Conservation (phyloP, 2,329 filamentous ascomycete genomes). For the Pseudocercospora crystallina region DNA sequence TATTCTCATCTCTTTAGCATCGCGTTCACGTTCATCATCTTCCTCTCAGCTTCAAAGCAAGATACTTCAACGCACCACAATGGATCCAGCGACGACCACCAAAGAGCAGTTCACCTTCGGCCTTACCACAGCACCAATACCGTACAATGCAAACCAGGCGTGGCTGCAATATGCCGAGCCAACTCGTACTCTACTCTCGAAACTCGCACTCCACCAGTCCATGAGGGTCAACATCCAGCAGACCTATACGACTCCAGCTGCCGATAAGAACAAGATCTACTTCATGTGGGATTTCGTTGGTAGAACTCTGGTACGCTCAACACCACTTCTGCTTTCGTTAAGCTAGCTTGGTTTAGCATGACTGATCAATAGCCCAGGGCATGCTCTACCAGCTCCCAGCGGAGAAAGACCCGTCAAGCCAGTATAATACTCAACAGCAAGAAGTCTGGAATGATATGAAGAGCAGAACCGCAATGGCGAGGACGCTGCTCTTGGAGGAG, state of each 20-base stretch:
- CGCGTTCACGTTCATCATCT: no score
- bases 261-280: constrained; percentile 38
- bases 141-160: constrained; percentile 21
- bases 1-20: no score
- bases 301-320: neutral
- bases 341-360: no score
- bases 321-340: neutral
- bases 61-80: neutral
- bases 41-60: neutral
- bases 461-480: constrained; percentile 8
- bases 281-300: constrained; percentile 31
- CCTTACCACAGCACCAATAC: constrained; percentile 19
- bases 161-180: constrained; percentile 24
- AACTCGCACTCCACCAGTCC: constrained; percentile 34
- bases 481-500: constrained; percentile 2
- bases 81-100: constrained; percentile 30
- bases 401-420: neutral
- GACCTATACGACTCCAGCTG: constrained; percentile 37
- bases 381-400: constrained; percentile 12
- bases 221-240: constrained; percentile 37
- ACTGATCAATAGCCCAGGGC: no score
- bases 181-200: constrained; percentile 25
- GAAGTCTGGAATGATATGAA: constrained; percentile 8
- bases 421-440: constrained; percentile 8
- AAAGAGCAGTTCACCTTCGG: constrained; percentile 30